phyloP scores from a whole-genome alignment of 148 eudicot genomes.

The Beta vulgaris region DNA sequence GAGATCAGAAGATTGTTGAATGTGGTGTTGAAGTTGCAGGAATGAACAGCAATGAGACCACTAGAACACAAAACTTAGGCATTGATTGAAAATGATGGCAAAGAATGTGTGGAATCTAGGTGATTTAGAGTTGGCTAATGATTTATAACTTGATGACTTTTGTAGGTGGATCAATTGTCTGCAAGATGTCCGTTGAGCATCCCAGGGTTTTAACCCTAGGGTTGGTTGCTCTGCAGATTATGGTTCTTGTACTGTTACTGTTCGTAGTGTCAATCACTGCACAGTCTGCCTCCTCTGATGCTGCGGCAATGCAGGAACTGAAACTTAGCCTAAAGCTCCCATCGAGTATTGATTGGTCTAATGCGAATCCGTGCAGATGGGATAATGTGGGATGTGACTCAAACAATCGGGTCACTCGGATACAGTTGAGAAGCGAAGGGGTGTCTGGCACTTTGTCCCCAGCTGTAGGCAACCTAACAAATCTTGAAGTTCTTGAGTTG shows the following conservation, averaged over 20 bases:
- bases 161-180: constrained; percentile 20
- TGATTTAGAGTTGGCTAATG: neutral
- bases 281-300: constrained; percentile 42
- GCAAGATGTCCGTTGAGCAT: constrained; percentile 25
- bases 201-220: constrained; percentile 17
- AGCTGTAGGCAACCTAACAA: constrained; percentile 41
- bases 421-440: constrained; percentile 47
- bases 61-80: neutral
- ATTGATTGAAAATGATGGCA: neutral
- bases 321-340: constrained; percentile 44
- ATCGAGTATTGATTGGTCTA: constrained; percentile 47
- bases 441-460: constrained; percentile 51
- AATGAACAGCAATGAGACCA: neutral
- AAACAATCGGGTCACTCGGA: constrained; percentile 44
- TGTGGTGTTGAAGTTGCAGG: neutral
- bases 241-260: constrained; percentile 21
- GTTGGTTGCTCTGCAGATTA: constrained; percentile 13
- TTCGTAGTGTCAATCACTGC: constrained; percentile 7
- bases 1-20: neutral
- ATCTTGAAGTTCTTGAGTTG: constrained; percentile 52
- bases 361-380: constrained; percentile 63
- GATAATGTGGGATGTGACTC: constrained; percentile 37
- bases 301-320: constrained; percentile 52
- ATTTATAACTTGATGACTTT: constrained; percentile 5
- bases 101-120: neutral